Conservation (phyloP, 768 basidiomycete species). For the Kwoniella shandongensis region DNA sequence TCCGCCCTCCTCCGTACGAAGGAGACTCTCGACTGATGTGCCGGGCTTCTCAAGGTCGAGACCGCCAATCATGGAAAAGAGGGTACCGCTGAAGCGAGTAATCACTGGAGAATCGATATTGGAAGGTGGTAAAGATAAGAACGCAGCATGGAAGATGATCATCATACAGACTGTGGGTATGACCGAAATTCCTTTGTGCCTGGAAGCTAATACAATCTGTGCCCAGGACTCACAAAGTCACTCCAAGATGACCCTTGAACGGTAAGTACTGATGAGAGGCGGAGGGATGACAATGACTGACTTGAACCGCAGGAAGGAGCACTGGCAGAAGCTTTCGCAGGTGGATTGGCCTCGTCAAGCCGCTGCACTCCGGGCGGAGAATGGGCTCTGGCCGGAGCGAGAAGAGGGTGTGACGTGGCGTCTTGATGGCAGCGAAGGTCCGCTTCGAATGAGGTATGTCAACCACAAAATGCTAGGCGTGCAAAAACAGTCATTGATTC, state of each 20-base stretch:
- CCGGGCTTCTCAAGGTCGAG: slow-evolving; percentile 22
- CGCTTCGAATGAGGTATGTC: slow-evolving; percentile 73
- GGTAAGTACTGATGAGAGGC: slow-evolving; percentile 21
- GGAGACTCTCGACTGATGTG: slow-evolving; percentile 41
- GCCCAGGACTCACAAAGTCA: slow-evolving; percentile 38
- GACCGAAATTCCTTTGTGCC: neutral
- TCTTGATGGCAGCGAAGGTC: slow-evolving; percentile 89
- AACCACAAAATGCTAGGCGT: neutral
- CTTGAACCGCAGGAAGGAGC: slow-evolving; percentile 64
- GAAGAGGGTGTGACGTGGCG: slow-evolving; percentile 64
- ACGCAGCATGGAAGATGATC: slow-evolving; percentile 51
- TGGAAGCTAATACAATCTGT: neutral
- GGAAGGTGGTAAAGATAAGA: slow-evolving; percentile 52
- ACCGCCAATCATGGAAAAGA: slow-evolving; percentile 36
- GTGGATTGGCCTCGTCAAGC: slow-evolving; percentile 59
- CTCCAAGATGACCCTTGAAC: slow-evolving; percentile 47
- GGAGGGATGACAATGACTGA: slow-evolving; percentile 11
- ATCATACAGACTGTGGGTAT: slow-evolving; percentile 38
- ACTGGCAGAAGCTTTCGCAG: slow-evolving; percentile 63
- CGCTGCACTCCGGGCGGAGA: slow-evolving; percentile 66
- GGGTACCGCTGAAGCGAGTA: slow-evolving; percentile 43
- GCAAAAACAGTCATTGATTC: slow-evolving; percentile 9
- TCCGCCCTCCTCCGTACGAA: slow-evolving; percentile 11
- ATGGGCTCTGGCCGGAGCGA: slow-evolving; percentile 75
- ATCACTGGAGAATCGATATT: slow-evolving; percentile 48